A percentile compares a stretch with the other conserved stretches of the same genome.
phyloP scores from a whole-genome alignment of 106 monocot species.

The Dioscorea alata region DNA sequence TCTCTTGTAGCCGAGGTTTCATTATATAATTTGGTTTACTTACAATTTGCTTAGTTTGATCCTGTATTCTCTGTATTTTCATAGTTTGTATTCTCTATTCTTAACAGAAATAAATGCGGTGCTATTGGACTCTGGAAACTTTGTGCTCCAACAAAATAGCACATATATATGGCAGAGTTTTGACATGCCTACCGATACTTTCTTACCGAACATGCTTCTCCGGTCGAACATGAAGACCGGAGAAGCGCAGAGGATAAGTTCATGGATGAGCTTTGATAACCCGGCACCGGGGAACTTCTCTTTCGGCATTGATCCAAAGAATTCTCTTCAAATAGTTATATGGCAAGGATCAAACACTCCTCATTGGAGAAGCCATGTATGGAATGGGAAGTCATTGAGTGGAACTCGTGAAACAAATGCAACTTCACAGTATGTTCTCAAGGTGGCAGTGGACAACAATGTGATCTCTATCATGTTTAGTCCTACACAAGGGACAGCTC shows the following conservation, averaged over 20 bases:
- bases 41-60: too few relatives aligned
- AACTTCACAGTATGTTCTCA: not conserved
- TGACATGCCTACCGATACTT: conserved; percentile 13
- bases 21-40: too few relatives aligned
- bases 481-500: not conserved
- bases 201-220: conserved; percentile 13
- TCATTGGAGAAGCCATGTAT: conserved; percentile 6
- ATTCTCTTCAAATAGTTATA: conserved; percentile 9
- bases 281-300: conserved; percentile 29
- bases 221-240: not conserved
- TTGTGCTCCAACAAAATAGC: conserved; percentile 11
- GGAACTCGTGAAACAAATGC: not conserved
- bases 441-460: not conserved
- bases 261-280: conserved; percentile 17
- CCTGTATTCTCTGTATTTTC: too few relatives aligned
- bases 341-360: not conserved
- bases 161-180: conserved; percentile 20
- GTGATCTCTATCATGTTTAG: not conserved
- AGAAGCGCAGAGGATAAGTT: not conserved
- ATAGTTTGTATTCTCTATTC: too few relatives aligned
- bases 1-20: too few relatives aligned
- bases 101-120: not conserved
- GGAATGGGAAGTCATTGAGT: not conserved
- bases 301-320: not conserved
- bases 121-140: conserved; percentile 16